Conservation (phyloP, 2,329 filamentous ascomycete species). For the Fusarium tuaranense region DNA sequence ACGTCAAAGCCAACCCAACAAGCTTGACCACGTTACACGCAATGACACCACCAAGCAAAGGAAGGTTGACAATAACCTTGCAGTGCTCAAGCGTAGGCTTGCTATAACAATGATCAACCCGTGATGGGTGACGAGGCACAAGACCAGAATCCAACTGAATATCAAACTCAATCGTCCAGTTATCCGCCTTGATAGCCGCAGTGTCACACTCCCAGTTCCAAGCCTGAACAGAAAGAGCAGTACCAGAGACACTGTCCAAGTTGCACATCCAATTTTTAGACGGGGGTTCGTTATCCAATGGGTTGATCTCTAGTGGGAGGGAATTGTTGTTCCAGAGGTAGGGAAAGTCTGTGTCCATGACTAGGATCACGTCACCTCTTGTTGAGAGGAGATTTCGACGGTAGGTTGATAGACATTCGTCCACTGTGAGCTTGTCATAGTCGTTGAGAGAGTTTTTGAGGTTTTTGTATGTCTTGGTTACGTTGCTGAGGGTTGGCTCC, state of each 20-base stretch:
- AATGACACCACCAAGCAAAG: background rate
- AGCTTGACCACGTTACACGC: background rate
- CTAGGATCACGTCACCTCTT: background rate
- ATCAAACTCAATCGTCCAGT: background rate
- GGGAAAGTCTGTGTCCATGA: background rate
- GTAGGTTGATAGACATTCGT: background rate
- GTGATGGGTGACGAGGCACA: background rate
- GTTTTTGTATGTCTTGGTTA: background rate
- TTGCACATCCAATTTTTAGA: background rate
- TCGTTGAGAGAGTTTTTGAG: background rate
- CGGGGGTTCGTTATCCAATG: background rate
- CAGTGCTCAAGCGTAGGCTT: background rate
- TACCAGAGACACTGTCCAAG: background rate
- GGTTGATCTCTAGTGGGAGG: background rate
- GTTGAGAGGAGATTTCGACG: background rate
- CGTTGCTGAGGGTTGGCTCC: background rate
- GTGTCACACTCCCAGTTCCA: background rate
- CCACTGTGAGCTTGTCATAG: background rate
- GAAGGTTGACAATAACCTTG: background rate
- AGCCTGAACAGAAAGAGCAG: background rate
- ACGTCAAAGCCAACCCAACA: background rate
- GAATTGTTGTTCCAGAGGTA: background rate
- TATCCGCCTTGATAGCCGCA: background rate
- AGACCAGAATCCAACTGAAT: background rate
- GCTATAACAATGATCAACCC: background rate